Conservation (phyloP, 495 filamentous ascomycete species). For the Rostrohypoxylon terebratum region DNA sequence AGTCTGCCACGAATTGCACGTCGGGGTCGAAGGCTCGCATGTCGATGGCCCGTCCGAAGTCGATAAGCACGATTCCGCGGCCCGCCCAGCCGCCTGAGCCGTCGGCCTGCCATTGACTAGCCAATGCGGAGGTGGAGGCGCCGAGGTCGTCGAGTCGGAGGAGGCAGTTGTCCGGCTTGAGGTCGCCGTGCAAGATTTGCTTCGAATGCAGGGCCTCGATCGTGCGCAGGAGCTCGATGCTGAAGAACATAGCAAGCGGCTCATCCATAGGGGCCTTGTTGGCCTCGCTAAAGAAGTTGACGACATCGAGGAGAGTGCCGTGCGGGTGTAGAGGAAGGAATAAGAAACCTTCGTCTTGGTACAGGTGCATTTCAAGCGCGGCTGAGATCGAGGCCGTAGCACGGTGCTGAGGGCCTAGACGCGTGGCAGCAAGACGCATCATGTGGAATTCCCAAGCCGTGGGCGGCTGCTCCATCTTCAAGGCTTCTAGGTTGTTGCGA, state of each 20-base stretch:
- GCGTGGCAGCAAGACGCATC: constrained; percentile 81
- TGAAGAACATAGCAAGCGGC: constrained; percentile 90
- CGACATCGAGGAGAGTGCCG: constrained; percentile 90
- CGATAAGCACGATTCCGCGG: constrained; percentile 87
- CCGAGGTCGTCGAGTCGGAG: constrained; percentile 75
- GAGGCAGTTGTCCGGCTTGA: constrained; percentile 95
- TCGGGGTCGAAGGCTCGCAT: constrained; percentile 81
- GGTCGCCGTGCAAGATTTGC: constrained; percentile 87
- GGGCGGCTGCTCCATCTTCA: constrained; percentile 91
- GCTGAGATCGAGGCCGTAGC: constrained; percentile 79
- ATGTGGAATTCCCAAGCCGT: constrained; percentile 97
- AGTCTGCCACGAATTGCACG: constrained; percentile 94
- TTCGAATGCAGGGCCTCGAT: constrained; percentile 86
- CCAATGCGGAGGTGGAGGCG: constrained; percentile 57
- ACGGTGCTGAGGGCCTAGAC: constrained; percentile 74
- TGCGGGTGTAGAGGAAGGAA: constrained; percentile 89
- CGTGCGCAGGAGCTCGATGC: constrained; percentile 89
- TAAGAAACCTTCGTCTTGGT: constrained; percentile 83
- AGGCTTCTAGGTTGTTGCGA: constrained; percentile 75
- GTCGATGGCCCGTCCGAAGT: constrained; percentile 95
- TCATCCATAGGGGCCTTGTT: constrained; percentile 83
- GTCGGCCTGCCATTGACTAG: constrained; percentile 72
- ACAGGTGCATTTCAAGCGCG: constrained; percentile 89
- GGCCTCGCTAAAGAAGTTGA: constrained; percentile 85
- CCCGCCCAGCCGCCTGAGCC: constrained; percentile 81